A percentile compares a stretch with the other conserved stretches of the same genome.
Conservation (phyloP, 441 rosid species). For the Euphorbia corollata region DNA sequence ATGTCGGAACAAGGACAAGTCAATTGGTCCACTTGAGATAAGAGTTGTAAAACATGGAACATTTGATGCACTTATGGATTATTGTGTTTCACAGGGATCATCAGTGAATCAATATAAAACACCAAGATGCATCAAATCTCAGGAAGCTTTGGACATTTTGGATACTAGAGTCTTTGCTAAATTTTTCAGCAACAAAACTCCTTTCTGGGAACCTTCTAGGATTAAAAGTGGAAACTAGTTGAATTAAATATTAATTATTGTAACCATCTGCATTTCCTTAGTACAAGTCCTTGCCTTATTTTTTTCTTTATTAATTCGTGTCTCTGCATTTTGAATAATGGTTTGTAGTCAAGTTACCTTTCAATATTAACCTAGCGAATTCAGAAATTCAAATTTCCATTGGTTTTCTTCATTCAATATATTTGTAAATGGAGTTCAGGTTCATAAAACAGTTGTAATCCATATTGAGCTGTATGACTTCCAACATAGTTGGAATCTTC, state of each 20-base stretch:
- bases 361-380: too few relatives aligned
- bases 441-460: too few relatives aligned
- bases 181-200: conserved; percentile 54
- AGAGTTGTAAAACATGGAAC: conserved; percentile 64
- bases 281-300: too few relatives aligned
- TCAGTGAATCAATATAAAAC: conserved; percentile 89
- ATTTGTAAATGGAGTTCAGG: too few relatives aligned
- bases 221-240: conserved; percentile 17
- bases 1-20: conserved; percentile 63
- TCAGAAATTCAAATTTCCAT: too few relatives aligned
- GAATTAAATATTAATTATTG: not conserved
- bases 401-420: too few relatives aligned
- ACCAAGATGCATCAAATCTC: conserved; percentile 71
- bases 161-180: conserved; percentile 55
- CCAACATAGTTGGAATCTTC: too few relatives aligned
- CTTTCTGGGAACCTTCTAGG: conserved; percentile 63
- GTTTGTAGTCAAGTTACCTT: too few relatives aligned
- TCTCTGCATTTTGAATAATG: not conserved
- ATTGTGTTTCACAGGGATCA: conserved; percentile 66
- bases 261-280: not conserved
- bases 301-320: not conserved
- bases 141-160: conserved; percentile 48
- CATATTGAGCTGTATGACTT: too few relatives aligned
- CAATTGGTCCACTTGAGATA: conserved; percentile 75
- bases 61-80: conserved; percentile 78